Base-by-base conservation (phyloP, 2,329 filamentous ascomycete species). In the Calycina marina region DNA sequence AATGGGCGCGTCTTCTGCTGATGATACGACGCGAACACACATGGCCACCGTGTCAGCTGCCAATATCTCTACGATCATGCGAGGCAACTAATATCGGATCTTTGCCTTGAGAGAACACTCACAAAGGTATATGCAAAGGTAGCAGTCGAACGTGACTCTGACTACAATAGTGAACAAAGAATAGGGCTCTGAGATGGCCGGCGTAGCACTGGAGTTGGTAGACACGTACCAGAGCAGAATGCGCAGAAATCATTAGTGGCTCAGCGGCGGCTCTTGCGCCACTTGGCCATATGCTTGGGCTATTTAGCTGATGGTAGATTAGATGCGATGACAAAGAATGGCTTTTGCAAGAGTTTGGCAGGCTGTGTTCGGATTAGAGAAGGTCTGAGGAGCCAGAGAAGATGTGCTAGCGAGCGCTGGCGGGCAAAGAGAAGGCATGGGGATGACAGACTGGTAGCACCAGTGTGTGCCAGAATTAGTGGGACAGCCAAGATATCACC, bases 1-100 rank as follows among this genome's bases (percentile, higher is more conserved):
- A 51, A 53, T 37, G 51, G 52, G 31, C 45, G 57, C 25, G 50
- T 59, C 27, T 37, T 56, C 14, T 47, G 35, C 30, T 59, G 46
- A 36, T 55, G 56, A 17, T 59, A 59, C 43, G 47, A 57, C 37
- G 39, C 41, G 11, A 40, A 40, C 14, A 41, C 40, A 34, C 38
- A 46, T 25, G 42, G 42, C 29, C 36, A 33, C 44, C 42, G 26
- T 50, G 40, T 40, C 49, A 35, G 35, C 40, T 32, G 25, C 29
- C 39, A 44, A 39, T 52, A 49, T 39, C 44, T 59, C 8, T 51
- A 55, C 35, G 46, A 55, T 34, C 51, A 56, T 45, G 53, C 48
- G 18, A 32, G 27, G 31, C 41, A 33, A n/a, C 43, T 58, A 15
- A 47, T 58, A 13, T 48, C 47, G 10, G 52, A 54, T 34, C 43